These are phyloP conservation scores for Cajanus cajan DNA, from an alignment of 306 rosid species.

Conservation along the genomic window DNA sequence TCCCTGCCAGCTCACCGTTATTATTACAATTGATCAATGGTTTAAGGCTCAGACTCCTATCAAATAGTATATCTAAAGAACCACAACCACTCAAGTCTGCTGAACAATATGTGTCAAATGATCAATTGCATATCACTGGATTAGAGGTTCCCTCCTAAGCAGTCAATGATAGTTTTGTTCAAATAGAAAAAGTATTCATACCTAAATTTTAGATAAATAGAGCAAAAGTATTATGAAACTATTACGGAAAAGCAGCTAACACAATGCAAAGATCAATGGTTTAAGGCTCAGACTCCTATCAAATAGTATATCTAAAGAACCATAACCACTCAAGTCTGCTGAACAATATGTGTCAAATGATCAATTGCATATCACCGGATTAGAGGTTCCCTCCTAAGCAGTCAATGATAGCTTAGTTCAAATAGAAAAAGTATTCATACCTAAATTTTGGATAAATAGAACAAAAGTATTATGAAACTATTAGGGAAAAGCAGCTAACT, in stretches of 20 bases:
- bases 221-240: background rate
- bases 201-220: background rate
- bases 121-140: background rate
- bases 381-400: background rate
- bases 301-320: background rate
- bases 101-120: background rate
- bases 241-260: background rate
- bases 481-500: background rate
- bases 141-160: background rate
- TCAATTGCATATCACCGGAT: background rate
- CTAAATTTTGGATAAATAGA: background rate
- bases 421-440: constrained; percentile 2
- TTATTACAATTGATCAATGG: background rate
- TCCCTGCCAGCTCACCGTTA: background rate
- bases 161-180: background rate
- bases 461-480: background rate
- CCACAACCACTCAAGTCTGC: background rate
- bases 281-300: background rate
- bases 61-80: background rate
- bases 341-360: background rate
- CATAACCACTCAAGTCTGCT: background rate
- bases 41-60: background rate
- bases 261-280: background rate
- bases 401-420: background rate
- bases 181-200: constrained; percentile 7